Conservation (phyloP, 2,329 filamentous ascomycete genomes). For the Cladosporium sp. region DNA sequence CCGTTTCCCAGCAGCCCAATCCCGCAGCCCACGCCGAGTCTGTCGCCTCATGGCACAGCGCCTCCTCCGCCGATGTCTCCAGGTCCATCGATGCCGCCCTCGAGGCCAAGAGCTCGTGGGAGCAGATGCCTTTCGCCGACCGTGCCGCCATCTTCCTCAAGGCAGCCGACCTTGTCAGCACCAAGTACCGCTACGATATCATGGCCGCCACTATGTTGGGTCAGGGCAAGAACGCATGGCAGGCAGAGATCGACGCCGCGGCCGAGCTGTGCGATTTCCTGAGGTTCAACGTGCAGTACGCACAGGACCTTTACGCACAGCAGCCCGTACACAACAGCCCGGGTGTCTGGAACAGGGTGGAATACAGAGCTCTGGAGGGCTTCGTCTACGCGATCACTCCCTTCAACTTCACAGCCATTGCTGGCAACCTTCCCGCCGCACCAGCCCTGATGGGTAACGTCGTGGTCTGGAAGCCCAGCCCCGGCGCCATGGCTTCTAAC, state of each 20-base stretch:
- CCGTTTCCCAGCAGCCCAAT: conserved; percentile 71
- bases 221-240: conserved; percentile 97
- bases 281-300: conserved; percentile 85
- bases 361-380: conserved; percentile 85
- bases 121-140: conserved; percentile 83
- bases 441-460: conserved; percentile 90
- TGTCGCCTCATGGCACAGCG: conserved; percentile 83
- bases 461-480: conserved; percentile 91
- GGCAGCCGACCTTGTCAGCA: conserved; percentile 83
- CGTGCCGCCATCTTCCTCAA: conserved; percentile 91
- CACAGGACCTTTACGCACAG: conserved; percentile 81
- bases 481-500: conserved; percentile 79
- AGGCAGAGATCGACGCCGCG: conserved; percentile 93
- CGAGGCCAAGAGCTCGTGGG: conserved; percentile 82
- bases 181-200: conserved; percentile 91
- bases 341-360: conserved; percentile 86
- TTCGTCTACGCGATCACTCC: conserved; percentile 92
- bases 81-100: conserved; percentile 80
- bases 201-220: conserved; percentile 95
- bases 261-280: conserved; percentile 91
- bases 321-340: conserved; percentile 80
- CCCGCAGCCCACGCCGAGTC: conserved; percentile 75
- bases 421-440: conserved; percentile 76
- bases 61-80: conserved; percentile 72
- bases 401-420: conserved; percentile 96